Evolutionary conservation across 805 yeast species (phyloP).

Genomic region (Isabelozyma rhagii): DNA sequence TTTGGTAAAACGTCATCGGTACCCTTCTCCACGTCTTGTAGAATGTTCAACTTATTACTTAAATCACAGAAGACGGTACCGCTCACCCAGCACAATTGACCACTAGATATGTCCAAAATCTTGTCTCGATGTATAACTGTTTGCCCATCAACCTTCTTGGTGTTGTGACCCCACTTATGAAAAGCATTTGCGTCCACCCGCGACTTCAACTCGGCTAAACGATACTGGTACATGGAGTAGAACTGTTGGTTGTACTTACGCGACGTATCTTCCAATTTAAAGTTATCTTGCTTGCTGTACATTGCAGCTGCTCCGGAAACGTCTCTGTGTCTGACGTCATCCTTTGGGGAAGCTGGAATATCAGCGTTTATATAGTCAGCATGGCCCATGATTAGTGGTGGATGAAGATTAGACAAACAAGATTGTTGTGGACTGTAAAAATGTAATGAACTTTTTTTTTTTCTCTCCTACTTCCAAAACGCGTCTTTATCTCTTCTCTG

Average conservation of each 20-base stretch:
- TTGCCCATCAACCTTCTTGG: constrained; percentile 29
- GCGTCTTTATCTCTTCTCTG: background rate
- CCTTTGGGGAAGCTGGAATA: background rate
- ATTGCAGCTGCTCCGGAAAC: background rate
- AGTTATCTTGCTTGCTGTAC: constrained; percentile 14
- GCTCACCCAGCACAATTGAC: constrained; percentile 71
- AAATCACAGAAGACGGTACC: constrained; percentile 87
- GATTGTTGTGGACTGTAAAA: background rate
- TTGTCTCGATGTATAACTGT: constrained; percentile 31
- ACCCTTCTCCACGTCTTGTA: constrained; percentile 71
- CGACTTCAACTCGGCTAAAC: constrained; percentile 28
- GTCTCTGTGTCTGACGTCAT: background rate
- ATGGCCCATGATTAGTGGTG: background rate
- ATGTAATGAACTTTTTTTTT: background rate
- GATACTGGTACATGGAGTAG: constrained; percentile 41
- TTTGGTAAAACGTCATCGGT: constrained; percentile 48
- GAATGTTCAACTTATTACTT: constrained; percentile 79
- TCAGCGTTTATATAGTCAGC: background rate
- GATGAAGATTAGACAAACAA: background rate
- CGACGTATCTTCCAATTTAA: constrained; percentile 13
- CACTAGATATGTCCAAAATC: constrained; percentile 58
- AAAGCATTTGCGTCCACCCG: constrained; percentile 32
- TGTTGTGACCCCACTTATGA: constrained; percentile 54
- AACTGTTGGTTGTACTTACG: constrained; percentile 39
- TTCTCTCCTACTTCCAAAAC: background rate